Evolutionary conservation across 495 filamentous ascomycete genomes (phyloP), one percentile per base, ranked within the genome.

Genomic region (Letharia columbiana): DNA sequence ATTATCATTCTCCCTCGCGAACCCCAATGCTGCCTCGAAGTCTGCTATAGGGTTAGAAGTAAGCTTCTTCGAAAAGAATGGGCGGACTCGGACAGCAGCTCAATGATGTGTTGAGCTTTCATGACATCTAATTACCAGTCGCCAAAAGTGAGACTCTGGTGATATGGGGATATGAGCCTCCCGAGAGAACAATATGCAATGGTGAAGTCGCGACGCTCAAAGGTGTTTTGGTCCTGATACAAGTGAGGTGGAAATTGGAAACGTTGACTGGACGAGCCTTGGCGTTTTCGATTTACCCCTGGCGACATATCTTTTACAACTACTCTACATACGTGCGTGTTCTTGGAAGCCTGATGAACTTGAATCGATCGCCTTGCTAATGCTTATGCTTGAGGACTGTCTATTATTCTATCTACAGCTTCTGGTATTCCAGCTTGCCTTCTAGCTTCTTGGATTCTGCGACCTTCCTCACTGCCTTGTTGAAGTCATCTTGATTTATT

Each of bases 401-500:
- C 18, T 60, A 63, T 60, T 64, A 7, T 72, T 65, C 71, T 69
- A 68, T 73, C 79, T 87, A 98, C 78, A 98, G 80, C 81, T 98
- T 97, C 83, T 96, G 87, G 79, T 98, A 98, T 75, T 98, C 94
- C 60, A 96, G 81, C 80, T 96, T 96, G 78, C 94, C 95, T 77
- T 98, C 95, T 67, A 98, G 76, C 77, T 99, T 99, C 90, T 99
- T 99, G 44, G 91, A 83, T 77, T 99, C 95, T 20, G 89, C 91
- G 70, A 99, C 87, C 83, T 98, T 98, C 62, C 95, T 86, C 59
- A 98, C 95, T 11, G 95, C 94, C 78, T 95, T 95, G 81, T 96
- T 97, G 86, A 98, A 96, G 74, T 99, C 95, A 71, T 99, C 95
- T 75, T 98, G 95, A 78, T 88, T 97, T 76, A 99, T 88, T 33